Conservation (phyloP, 208 protist genomes). For the Acanthamoeba lenticulata region DNA sequence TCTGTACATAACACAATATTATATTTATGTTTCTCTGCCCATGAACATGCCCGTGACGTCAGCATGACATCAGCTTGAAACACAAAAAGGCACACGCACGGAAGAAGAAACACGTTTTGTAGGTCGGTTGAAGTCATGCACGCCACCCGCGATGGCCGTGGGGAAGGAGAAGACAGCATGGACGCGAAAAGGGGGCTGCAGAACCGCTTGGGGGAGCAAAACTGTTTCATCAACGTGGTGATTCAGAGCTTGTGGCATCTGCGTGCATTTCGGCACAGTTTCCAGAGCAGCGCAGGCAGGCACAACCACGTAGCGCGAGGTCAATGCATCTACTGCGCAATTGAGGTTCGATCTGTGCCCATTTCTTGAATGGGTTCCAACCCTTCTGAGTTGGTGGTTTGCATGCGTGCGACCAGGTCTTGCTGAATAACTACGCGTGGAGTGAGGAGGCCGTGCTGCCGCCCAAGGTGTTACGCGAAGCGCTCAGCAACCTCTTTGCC, state of each 20-base stretch:
- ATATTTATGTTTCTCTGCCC: no score
- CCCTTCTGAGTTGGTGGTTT: neutral
- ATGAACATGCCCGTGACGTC: no score
- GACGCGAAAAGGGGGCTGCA: constrained; percentile 12
- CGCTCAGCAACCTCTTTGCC: neutral
- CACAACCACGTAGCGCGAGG: neutral
- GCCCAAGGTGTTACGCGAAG: constrained; percentile 20
- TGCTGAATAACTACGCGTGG: neutral
- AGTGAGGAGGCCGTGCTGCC: constrained; percentile 18
- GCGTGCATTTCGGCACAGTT: neutral
- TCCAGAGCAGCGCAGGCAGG: neutral
- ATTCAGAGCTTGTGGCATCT: constrained; percentile 48
- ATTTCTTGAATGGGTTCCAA: no score
- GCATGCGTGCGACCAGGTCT: neutral
- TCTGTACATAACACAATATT: no score
- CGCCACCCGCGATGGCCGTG: no score
- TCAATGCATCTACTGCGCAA: constrained; percentile 17
- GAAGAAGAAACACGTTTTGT: no score
- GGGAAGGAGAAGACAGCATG: no score
- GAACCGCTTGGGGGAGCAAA: neutral
- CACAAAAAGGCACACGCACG: no score
- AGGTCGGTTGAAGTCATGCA: no score
- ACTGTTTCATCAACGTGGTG: constrained; percentile 61
- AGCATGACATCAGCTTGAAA: no score
- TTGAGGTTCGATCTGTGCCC: no score